Conservation (phyloP, 805 yeast species). For the Novakomyces olei region DNA sequence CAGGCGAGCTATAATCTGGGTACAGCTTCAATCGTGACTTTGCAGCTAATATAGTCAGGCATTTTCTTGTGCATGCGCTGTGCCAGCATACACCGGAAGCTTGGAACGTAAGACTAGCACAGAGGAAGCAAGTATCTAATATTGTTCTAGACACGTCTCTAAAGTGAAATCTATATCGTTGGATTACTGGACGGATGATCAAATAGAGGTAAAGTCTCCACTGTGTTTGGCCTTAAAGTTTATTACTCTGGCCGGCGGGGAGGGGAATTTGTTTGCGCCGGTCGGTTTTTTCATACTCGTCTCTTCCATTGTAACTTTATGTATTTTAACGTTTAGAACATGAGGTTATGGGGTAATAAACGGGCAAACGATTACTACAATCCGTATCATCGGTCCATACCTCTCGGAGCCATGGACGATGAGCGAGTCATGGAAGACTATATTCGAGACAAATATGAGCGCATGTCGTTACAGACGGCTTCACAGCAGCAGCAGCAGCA, state of each 20-base stretch:
- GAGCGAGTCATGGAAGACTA: constrained; percentile 6
- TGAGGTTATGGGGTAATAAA: constrained; percentile 7
- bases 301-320: not conserved
- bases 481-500: no score
- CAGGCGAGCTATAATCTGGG: constrained; percentile 2
- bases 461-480: constrained; percentile 2
- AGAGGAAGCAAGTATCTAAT: no score
- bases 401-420: constrained; percentile 5
- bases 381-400: constrained; percentile 6
- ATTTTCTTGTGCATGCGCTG: constrained; percentile 1
- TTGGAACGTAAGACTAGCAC: no score
- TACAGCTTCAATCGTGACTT: not conserved
- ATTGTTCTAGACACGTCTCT: constrained; percentile 1
- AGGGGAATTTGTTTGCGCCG: no score
- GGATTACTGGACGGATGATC: constrained; percentile 2
- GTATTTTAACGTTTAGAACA: not conserved
- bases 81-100: constrained; percentile 3
- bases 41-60: not conserved
- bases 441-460: constrained; percentile 8
- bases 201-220: constrained; percentile 1
- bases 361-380: constrained; percentile 6
- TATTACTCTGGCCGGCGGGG: no score
- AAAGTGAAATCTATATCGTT: constrained; percentile 1
- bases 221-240: no score
- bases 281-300: not conserved